Base-by-base conservation (phyloP, 208 protist species). In the Wallacemonas rigidus region DNA sequence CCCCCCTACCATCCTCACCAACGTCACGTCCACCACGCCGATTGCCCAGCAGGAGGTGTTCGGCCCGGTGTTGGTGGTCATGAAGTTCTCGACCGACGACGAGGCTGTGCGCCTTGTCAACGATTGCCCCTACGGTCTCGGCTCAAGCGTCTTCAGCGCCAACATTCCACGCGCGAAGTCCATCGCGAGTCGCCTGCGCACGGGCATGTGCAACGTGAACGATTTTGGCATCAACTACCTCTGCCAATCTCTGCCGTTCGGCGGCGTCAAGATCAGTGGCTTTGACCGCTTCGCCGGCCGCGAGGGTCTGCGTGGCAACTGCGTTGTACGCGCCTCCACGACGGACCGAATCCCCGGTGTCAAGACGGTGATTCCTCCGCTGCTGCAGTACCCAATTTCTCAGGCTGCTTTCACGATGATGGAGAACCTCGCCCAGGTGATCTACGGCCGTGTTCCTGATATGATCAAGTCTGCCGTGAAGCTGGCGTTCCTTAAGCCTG, bases 151-250 rank as follows among this genome's bases (percentile, higher is more conserved):
- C 2, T 96, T 98, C 84, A 93, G 87, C 56, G 43, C 45, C 38
- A 82, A 98, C 67, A 78, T 87, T 40, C 62, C 70, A 43, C 88
- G 95, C 56, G 95, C 96, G 15, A 82, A 93, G 68, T 53, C 61
- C 62, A 95, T 99, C 67, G 93, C 88, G 11, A 74, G 86, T 62
- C 82, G 89, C 60, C 76, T 98, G 47, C 81, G 80, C 58, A 91
- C 90, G 47, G 95, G 95, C 17, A 98, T 98, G 95, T 77, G 87
- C 62, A 97, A 96, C 75, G 85, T 97, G 72, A 98, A 98, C 79
- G 96, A 98, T 75, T 98, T 97, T 87, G 96, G 94, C 76, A 91
- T 98, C 70, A 98, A 95, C 64, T 99, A 98, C 78, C 83, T 99
- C 39, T 97, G 94, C 74, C 96, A 99, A 79, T 95, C 93, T n/a